Base-by-base conservation (phyloP, 164 flowering plant species). In the Piper longum region DNA sequence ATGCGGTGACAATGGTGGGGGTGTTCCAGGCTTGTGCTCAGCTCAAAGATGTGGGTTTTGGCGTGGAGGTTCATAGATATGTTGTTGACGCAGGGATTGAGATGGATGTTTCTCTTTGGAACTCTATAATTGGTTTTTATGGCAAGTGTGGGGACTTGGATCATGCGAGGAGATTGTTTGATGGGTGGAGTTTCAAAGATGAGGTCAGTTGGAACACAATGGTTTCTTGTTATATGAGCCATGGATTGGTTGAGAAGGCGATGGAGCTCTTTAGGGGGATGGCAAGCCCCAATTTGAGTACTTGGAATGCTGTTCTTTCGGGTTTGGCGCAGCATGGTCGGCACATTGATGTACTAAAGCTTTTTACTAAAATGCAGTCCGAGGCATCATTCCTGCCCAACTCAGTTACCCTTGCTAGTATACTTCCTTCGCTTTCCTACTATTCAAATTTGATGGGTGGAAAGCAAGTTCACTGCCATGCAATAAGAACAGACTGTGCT, bases 91-190 rank as follows among this genome's bases (percentile, higher is more conserved):
- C 61, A 44, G 57, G 63, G 45, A 71, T 85, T 57, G 71, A 84
- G 70, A 69, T 83, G 71, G 96, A 87, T 75, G 7, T 77, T 64
- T 63, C 68, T 2, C 59, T 78, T 60, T 76, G 76, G 57, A 91
- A 91, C 70, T 78, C 92, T 1, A 36, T 89, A 60, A 72, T 91
- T 59, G 82, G 80, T 9, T 54, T 87, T 44, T 91, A 87, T 70
- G 87, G 92, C 0, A 87, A 84, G 74, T 87, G 96, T 72, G 95
- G 90, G 42, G 78, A 81, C 69, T 78, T 89, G 81, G 91, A 82
- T 63, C 83, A 80, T 75, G 95, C 92, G 36, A 76, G 80, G 62
- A 79, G 76, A 41, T 67, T 89, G 56, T 84, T 87, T 66, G 82
- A 79, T 2, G 82, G 65, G 72, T 82, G 84, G 90, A 61, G 63